phyloP scores from a whole-genome alignment of 2,329 filamentous ascomycete genomes.

The Phaeosphaeriaceae sp. region DNA sequence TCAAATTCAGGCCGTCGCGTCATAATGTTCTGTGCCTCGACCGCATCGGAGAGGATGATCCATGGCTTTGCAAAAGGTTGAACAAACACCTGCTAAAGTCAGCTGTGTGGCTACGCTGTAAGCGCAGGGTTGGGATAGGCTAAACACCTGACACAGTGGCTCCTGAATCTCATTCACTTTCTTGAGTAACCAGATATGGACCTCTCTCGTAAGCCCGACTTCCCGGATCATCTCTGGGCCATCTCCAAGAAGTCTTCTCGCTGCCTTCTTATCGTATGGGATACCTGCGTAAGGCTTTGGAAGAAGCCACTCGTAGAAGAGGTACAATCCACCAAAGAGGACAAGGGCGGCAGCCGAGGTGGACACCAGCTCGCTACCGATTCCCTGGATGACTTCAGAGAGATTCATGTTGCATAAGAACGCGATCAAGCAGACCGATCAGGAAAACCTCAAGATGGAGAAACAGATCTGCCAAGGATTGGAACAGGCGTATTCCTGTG shows the following conservation, averaged over 20 bases:
- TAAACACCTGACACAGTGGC: too few relatives aligned
- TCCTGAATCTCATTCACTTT: too few relatives aligned
- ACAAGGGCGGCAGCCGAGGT: not conserved
- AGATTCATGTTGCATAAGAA: not conserved
- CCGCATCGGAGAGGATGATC: conserved; percentile 55
- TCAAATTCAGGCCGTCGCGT: conserved; percentile 14
- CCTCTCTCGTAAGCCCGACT: too few relatives aligned
- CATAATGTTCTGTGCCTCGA: conserved; percentile 46
- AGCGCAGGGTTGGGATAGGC: too few relatives aligned
- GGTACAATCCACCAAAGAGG: conserved; percentile 1
- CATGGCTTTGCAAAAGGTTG: conserved; percentile 53
- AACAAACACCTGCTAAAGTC: too few relatives aligned
- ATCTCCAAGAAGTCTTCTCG: conserved; percentile 53
- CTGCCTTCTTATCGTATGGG: conserved; percentile 53
- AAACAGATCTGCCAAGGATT: not conserved
- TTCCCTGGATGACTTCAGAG: not conserved
- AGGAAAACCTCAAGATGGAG: not conserved
- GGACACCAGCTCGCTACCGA: not conserved
- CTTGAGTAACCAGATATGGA: too few relatives aligned
- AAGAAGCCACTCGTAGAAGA: conserved; percentile 32
- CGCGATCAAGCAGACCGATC: not conserved
- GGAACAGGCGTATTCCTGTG: not conserved
- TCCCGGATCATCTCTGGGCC: conserved; percentile 43
- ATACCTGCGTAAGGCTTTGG: conserved; percentile 58
- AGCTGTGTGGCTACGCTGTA: too few relatives aligned